Conservation (phyloP, 2,329 filamentous ascomycete species). For the Alternaria consortialis region DNA sequence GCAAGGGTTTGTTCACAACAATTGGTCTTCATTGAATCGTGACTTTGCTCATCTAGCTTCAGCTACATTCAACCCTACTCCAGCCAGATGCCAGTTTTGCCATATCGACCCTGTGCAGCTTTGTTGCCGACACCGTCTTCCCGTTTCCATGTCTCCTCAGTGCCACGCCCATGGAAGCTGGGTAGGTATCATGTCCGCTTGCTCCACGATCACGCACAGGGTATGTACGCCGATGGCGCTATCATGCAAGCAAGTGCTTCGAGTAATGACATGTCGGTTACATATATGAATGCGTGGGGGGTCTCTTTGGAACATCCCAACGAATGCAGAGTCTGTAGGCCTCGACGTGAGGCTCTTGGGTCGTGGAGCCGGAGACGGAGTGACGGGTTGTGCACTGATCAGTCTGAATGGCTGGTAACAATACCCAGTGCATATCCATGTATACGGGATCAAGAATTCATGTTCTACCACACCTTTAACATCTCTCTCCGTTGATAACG, state of each 20-base stretch:
- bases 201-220: not conserved
- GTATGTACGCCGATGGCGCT: not conserved
- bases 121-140: not conserved
- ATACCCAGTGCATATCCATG: not conserved
- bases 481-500: not conserved
- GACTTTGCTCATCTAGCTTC: not conserved
- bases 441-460: not conserved
- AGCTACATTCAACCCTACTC: not conserved
- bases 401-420: not conserved
- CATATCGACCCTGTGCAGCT: not conserved
- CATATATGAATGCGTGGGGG: not conserved
- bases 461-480: not conserved
- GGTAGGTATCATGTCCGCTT: not conserved
- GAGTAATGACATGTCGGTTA: not conserved
- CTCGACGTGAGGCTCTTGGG: not conserved
- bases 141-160: not conserved
- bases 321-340: not conserved
- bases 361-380: not conserved
- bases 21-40: not conserved
- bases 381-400: not conserved
- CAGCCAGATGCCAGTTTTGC: not conserved
- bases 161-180: not conserved
- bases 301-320: not conserved
- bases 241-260: not conserved
- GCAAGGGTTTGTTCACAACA: conserved; percentile 26